A percentile compares a stretch with the other conserved stretches of the same genome.
Conservation (phyloP, 176 grass and related monocot genomes). For the Urochloa ruziziensis region DNA sequence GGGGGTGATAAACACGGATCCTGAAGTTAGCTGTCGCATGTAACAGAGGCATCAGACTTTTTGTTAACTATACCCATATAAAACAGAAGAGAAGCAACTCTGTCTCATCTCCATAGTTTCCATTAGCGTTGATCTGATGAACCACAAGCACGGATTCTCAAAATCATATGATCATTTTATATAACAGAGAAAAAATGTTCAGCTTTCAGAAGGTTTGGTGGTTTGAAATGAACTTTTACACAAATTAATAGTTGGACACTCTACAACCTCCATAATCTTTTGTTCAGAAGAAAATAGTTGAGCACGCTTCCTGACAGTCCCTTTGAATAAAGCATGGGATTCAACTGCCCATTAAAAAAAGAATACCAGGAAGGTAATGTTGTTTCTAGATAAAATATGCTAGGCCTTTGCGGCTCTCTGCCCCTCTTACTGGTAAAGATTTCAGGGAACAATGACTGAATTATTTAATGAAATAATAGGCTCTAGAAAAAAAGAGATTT, state of each 20-base stretch:
- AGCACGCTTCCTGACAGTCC: background rate
- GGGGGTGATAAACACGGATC: background rate
- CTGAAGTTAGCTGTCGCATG: background rate
- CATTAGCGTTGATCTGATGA: background rate
- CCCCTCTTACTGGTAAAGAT: background rate
- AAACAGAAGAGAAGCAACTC: background rate
- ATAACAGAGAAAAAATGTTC: background rate
- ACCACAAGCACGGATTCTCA: background rate
- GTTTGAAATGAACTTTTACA: background rate
- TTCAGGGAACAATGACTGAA: background rate
- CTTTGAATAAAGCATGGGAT: background rate
- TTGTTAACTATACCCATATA: background rate
- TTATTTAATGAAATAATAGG: background rate
- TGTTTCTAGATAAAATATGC: no score
- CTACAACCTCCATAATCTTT: background rate
- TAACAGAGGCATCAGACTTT: background rate
- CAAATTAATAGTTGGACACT: background rate
- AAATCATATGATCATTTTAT: background rate
- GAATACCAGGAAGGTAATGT: background rate
- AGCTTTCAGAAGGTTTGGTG: background rate
- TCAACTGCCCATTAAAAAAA: background rate
- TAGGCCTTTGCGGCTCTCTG: no score
- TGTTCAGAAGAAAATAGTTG: constrained; percentile 1
- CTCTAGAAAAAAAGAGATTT: background rate
- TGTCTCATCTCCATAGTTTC: background rate